phyloP scores from a whole-genome alignment of 2,329 filamentous ascomycete genomes.

The Drechslerella coelobrocha region DNA sequence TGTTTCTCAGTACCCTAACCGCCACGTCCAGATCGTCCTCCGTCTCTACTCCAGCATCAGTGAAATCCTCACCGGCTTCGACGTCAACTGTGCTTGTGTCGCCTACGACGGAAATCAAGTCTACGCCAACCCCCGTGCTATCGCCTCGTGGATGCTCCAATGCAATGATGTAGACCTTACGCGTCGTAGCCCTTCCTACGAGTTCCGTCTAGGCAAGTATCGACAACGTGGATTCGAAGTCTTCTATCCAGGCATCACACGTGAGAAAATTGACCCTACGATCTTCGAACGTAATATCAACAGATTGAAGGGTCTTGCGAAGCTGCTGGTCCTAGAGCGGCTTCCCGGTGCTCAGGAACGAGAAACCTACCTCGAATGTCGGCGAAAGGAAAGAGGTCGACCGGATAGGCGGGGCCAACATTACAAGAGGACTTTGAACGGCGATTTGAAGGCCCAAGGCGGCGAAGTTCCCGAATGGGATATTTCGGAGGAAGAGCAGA shows the following conservation, averaged over 20 bases:
- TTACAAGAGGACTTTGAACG: conserved; percentile 68
- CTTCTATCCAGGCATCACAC: conserved; percentile 76
- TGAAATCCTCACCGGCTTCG: conserved; percentile 86
- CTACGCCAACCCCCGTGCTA: conserved; percentile 76
- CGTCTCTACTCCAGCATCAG: conserved; percentile 83
- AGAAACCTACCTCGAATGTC: conserved; percentile 73
- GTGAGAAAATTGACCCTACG: conserved; percentile 79
- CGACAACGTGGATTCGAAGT: conserved; percentile 84
- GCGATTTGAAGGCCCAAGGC: conserved; percentile 65
- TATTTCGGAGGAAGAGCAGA: conserved; percentile 74
- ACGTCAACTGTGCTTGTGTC: conserved; percentile 80
- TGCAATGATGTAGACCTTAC: conserved; percentile 80
- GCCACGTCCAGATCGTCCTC: conserved; percentile 82
- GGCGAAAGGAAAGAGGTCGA: conserved; percentile 74
- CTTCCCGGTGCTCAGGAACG: conserved; percentile 73
- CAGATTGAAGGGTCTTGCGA: conserved; percentile 76
- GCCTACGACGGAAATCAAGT: conserved; percentile 83
- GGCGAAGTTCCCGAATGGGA: conserved; percentile 84
- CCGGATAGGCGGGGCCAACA: conserved; percentile 59
- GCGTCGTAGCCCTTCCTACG: conserved; percentile 82
- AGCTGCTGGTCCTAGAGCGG: conserved; percentile 79
- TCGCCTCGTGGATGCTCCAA: conserved; percentile 81
- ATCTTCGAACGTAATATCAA: conserved; percentile 84
- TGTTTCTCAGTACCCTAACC: conserved; percentile 79
- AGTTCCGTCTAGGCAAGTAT: conserved; percentile 85